These are phyloP conservation scores for Pestalotiopsis sp. DNA, from an alignment of 2,329 filamentous ascomycete species.

Conservation along the genomic window DNA sequence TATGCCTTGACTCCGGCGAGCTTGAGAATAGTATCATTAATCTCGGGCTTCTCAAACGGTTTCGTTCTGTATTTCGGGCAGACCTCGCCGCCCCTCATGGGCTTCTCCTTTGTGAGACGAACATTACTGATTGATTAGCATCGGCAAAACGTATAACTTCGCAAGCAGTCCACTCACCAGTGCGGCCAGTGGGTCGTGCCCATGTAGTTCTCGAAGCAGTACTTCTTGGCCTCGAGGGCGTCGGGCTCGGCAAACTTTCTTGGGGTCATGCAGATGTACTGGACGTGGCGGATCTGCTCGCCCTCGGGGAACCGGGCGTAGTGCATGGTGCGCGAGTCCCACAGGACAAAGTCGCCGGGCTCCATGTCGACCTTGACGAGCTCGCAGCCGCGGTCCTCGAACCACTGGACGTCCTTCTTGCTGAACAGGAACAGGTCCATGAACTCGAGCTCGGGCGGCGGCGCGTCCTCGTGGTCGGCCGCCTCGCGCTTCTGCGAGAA, in stretches of 20 bases:
- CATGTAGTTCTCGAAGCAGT: conserved; percentile 33
- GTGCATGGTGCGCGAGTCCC: conserved; percentile 51
- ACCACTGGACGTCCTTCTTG: conserved; percentile 45
- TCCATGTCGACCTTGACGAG: conserved; percentile 41
- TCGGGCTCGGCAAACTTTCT: conserved; percentile 35
- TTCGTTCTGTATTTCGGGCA: conserved; percentile 38
- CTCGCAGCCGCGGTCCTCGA: conserved; percentile 38
- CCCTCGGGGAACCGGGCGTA: conserved; percentile 39
- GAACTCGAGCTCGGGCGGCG: conserved; percentile 33
- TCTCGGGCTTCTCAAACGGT: conserved; percentile 39
- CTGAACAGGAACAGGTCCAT: conserved; percentile 45
- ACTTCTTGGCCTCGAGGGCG: conserved; percentile 34
- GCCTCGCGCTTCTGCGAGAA: conserved; percentile 43
- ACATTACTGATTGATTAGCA: conserved; percentile 33
- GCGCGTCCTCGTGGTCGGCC: conserved; percentile 39
- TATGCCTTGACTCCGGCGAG: conserved; percentile 36
- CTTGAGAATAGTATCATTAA: conserved; percentile 34
- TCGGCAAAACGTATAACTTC: background rate
- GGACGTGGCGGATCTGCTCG: conserved; percentile 36
- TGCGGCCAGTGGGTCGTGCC: conserved; percentile 42
- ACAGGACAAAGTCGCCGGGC: conserved; percentile 45
- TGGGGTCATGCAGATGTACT: conserved; percentile 41
- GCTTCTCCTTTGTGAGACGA: conserved; percentile 32
- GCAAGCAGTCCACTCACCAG: conserved; percentile 1
- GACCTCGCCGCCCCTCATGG: conserved; percentile 36